A percentile compares a stretch with the other conserved stretches of the same genome.
Evolutionary conservation across 495 filamentous ascomycete genomes (phyloP).

Genomic region (Cercophora newfieldiana): DNA sequence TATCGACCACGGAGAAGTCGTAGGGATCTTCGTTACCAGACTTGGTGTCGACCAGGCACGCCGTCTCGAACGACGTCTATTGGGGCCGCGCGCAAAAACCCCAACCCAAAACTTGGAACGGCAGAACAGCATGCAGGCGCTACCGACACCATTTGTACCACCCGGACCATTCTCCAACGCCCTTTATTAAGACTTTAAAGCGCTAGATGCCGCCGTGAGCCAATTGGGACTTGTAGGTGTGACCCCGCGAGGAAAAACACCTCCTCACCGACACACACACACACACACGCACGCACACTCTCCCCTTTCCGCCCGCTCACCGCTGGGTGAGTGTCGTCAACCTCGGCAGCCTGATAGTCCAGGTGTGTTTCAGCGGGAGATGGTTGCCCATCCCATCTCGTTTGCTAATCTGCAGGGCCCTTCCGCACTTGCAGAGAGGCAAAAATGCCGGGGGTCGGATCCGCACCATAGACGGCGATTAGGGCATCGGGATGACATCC

Average conservation of each 20-base stretch:
- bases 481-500: constrained; percentile 8
- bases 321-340: background rate
- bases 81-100: background rate
- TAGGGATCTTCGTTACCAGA: constrained; percentile 10
- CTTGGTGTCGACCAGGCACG: background rate
- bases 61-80: background rate
- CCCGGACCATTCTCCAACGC: constrained; percentile 11
- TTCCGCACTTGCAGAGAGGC: constrained; percentile 6
- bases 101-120: constrained; percentile 21
- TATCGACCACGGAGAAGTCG: background rate
- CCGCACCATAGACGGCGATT: constrained; percentile 5
- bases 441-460: background rate
- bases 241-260: background rate
- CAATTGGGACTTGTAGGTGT: constrained; percentile 18
- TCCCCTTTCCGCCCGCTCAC: constrained; percentile 6
- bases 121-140: constrained; percentile 6
- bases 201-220: constrained; percentile 2
- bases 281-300: no score
- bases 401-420: constrained; percentile 9
- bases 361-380: background rate
- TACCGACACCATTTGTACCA: background rate
- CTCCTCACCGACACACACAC: constrained; percentile 10
- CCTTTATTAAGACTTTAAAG: constrained; percentile 24
- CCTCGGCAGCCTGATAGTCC: background rate
- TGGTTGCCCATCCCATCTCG: background rate